Conservation (phyloP, 805 yeast species). For the Lipomyces anomalus region DNA sequence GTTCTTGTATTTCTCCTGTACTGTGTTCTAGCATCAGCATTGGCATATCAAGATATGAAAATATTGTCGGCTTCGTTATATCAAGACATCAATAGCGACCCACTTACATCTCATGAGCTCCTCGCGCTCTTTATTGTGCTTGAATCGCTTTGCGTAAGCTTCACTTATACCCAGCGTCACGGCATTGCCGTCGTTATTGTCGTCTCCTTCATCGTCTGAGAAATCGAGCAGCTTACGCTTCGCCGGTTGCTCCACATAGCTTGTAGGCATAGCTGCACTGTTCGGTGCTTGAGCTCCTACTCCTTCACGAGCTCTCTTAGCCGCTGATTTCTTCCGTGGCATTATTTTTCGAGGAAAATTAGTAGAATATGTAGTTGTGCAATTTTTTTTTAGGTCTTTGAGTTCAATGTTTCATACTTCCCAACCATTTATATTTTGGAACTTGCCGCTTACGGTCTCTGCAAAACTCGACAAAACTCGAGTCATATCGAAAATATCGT, state of each 20-base stretch:
- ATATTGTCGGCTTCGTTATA: too few species aligned
- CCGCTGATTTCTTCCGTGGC: conserved; percentile 11
- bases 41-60: not conserved
- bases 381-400: conserved; percentile 1
- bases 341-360: not conserved
- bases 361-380: not conserved
- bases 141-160: conserved; percentile 30
- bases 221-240: not conserved
- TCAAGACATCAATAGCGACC: not conserved
- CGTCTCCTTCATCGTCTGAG: conserved; percentile 19
- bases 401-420: too few species aligned
- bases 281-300: not conserved
- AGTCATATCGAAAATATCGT: too few species aligned
- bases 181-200: conserved; percentile 17
- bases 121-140: conserved; percentile 33
- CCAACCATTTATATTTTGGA: too few species aligned
- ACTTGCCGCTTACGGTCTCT: too few species aligned
- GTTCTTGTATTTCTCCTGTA: conserved; percentile 28
- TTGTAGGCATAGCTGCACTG: not conserved
- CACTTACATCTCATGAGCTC: conserved; percentile 26
- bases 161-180: conserved; percentile 20
- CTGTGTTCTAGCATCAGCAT: not conserved
- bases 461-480: too few species aligned
- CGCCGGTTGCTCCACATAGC: not conserved
- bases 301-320: conserved; percentile 7